Evolutionary conservation across 169 alveolate species (phyloP).

Genomic region (Cryptosporidium muris): DNA sequence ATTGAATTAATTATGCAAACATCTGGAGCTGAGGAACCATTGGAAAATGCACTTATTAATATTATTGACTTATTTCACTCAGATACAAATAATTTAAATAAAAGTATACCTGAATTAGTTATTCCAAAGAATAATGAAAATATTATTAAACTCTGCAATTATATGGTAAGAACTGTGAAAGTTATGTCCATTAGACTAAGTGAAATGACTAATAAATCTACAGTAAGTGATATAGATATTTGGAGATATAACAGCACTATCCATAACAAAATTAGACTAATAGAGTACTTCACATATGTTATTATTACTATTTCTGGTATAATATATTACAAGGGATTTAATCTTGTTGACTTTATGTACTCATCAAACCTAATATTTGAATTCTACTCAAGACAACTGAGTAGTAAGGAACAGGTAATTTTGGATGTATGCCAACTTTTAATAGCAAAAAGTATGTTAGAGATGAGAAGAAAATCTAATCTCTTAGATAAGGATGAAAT

Average conservation of each 20-base stretch:
- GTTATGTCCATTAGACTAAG: too few species aligned
- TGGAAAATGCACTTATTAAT: constrained; percentile 15
- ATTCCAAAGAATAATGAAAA: too few species aligned
- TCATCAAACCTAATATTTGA: constrained; percentile 51
- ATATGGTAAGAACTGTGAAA: too few species aligned
- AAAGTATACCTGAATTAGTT: too few species aligned
- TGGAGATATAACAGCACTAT: constrained; percentile 52
- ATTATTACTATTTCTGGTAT: neutral
- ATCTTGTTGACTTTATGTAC: constrained; percentile 1
- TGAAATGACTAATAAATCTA: too few species aligned
- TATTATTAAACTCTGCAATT: too few species aligned
- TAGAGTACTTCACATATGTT: constrained; percentile 35
- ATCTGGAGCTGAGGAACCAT: constrained; percentile 12
- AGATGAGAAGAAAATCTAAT: neutral
- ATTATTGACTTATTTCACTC: neutral
- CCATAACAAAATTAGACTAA: constrained; percentile 8
- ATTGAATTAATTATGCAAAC: constrained; percentile 51
- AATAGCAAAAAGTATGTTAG: constrained; percentile 6
- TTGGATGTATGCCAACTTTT: constrained; percentile 13
- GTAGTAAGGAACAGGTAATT: constrained; percentile 3
- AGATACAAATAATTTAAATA: neutral
- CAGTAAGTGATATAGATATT: constrained; percentile 2
- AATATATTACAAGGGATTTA: neutral
- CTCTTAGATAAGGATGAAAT: neutral
- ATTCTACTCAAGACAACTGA: constrained; percentile 22